Base-by-base conservation (phyloP, 2,329 filamentous ascomycete genomes). In the Cercospora sp. region DNA sequence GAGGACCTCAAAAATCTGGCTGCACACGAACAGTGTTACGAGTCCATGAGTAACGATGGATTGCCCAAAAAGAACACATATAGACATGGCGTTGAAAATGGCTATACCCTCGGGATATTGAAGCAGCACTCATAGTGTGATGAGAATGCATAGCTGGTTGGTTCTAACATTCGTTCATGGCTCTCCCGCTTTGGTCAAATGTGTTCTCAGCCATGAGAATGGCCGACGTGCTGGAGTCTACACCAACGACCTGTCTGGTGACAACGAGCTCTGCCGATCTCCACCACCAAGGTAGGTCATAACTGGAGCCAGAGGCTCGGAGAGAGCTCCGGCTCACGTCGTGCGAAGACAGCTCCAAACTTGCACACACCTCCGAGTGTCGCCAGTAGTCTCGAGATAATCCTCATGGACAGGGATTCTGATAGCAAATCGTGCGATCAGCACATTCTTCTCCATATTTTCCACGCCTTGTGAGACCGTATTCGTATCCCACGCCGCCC, bases 1-100 rank as follows among this genome's bases (percentile, higher is more conserved):
- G 53, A 71, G 72, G 66, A 72, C 68, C 64, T 75, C 72, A 55
- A 74, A 70, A 70, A 69, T 69, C 20, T 74, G 72, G 69, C 45
- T 73, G 60, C 39, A 58, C 39, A 60, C 64, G 13, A 66, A 67
- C 23, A 63, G 62, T 30, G 42, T 53, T n/a, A 64, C 57, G 48
- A 67, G 64, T 51, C 45, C 63, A 45, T 65, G 58, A 66, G 31
- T n/a, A 59, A 31, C 23, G 62, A 51, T 51, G 28, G 53, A 57
- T 53, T 18, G 48, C 12, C 53, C 53, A 5, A 9, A 12, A 57
- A 36, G 9, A 55, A 30, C 26, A n/a, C 53, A 57, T 3, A 57
- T 31, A 31, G 28, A 57, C 26, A 28, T 30, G 53, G 53, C 53
- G 53, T 57, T 57, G 13, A 18, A 57, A 31, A 57, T 31, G 53